phyloP scores from a whole-genome alignment of 2,329 filamentous ascomycete genomes.

The Cercospora brassicicola region DNA sequence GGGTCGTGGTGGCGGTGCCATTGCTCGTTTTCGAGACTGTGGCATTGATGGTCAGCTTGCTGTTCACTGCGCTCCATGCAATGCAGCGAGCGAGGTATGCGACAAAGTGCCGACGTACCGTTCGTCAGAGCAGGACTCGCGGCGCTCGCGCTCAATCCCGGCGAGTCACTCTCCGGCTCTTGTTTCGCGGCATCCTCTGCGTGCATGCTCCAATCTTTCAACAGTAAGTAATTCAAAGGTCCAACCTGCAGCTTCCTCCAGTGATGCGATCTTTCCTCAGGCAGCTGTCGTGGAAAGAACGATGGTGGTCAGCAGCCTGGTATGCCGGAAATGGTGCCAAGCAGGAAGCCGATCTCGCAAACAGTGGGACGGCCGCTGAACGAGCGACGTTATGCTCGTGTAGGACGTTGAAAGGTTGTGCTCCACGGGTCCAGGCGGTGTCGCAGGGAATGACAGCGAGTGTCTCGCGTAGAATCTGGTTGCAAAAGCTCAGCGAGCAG shows the following conservation, averaged over 20 bases:
- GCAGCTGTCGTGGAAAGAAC: background rate
- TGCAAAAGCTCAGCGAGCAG: background rate
- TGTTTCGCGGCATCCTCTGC: conserved; percentile 27
- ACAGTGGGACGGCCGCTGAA: background rate
- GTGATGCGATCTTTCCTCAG: background rate
- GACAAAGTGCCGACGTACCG: conserved; percentile 18
- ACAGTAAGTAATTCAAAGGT: background rate
- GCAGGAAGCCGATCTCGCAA: background rate
- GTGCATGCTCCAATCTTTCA: conserved; percentile 30
- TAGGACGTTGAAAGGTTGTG: background rate
- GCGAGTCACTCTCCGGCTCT: conserved; percentile 32
- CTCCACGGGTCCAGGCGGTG: background rate
- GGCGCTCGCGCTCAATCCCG: conserved; percentile 21
- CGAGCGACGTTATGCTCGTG: background rate
- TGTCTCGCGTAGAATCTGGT: background rate
- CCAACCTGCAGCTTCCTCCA: conserved; percentile 8
- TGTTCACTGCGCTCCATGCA: background rate
- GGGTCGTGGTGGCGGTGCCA: conserved; percentile 18
- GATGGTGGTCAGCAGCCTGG: background rate
- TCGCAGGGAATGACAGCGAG: background rate
- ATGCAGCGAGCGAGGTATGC: background rate
- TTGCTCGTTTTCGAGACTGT: conserved; percentile 16
- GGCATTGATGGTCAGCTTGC: background rate
- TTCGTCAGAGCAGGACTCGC: conserved; percentile 18
- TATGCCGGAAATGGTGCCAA: background rate